phyloP scores from a whole-genome alignment of 768 basidiomycete species.

The Naganishia kalamii region DNA sequence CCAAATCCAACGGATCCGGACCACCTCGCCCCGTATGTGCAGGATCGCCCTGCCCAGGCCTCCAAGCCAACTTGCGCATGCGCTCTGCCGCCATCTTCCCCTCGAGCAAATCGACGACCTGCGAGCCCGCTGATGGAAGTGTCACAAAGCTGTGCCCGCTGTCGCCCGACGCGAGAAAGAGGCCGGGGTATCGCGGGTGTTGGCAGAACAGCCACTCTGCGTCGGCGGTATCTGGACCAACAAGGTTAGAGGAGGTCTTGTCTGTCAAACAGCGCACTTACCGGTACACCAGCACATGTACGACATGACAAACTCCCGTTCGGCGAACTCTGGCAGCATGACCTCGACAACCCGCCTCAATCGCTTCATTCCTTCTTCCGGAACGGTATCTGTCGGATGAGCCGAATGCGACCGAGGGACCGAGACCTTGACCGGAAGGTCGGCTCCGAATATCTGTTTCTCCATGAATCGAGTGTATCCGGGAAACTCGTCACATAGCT shows the following conservation, averaged over 20 bases:
- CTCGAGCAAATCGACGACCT: constrained; percentile 40
- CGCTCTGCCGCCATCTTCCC: constrained; percentile 28
- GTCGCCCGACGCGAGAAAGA: constrained; percentile 42
- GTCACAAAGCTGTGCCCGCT: constrained; percentile 40
- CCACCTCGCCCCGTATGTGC: background rate
- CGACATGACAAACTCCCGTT: constrained; percentile 29
- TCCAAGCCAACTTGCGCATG: background rate
- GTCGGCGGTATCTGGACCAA: constrained; percentile 35
- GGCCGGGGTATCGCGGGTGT: constrained; percentile 33
- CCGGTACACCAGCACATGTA: constrained; percentile 43
- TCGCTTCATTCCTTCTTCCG: constrained; percentile 29
- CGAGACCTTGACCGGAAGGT: constrained; percentile 25
- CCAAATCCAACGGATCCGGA: too few relatives aligned
- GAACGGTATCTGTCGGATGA: constrained; percentile 43
- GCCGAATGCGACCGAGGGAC: constrained; percentile 43
- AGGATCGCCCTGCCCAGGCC: background rate
- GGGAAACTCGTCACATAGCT: constrained; percentile 42
- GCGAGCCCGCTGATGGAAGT: constrained; percentile 34
- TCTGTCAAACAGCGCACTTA: background rate
- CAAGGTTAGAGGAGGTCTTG: background rate
- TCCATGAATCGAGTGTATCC: constrained; percentile 34
- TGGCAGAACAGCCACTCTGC: constrained; percentile 37
- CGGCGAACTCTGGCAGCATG: constrained; percentile 34
- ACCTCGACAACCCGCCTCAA: constrained; percentile 33
- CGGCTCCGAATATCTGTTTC: constrained; percentile 31